phyloP scores from a whole-genome alignment of 192 early-diverging fungal species.

The Podila minutissima region DNA sequence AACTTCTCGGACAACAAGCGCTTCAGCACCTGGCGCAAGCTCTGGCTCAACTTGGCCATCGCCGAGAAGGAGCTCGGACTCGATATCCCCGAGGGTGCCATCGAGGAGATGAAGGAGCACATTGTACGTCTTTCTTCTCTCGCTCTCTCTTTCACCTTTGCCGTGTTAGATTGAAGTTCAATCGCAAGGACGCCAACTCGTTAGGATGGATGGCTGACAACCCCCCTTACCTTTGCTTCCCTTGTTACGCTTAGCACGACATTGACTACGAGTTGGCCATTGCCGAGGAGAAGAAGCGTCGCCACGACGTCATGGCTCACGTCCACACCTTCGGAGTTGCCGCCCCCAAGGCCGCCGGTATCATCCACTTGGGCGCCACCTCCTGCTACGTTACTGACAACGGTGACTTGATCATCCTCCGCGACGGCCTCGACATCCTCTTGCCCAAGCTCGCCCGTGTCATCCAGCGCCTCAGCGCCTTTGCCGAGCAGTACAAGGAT shows the following conservation, averaged over 20 bases:
- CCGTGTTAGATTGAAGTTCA: neutral
- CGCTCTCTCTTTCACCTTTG: neutral
- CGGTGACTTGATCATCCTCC: slow-evolving; percentile 97
- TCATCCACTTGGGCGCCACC: slow-evolving; percentile 98
- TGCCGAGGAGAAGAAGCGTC: slow-evolving; percentile 90
- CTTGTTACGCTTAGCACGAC: slow-evolving; percentile 52
- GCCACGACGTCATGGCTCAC: slow-evolving; percentile 99
- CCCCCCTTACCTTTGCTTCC: neutral
- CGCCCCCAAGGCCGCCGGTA: slow-evolving; percentile 87
- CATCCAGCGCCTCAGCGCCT: slow-evolving; percentile 80
- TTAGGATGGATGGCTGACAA: neutral
- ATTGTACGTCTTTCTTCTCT: slow-evolving; percentile 49
- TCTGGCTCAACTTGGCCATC: slow-evolving; percentile 94
- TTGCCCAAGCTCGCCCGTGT: slow-evolving; percentile 88
- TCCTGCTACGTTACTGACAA: slow-evolving; percentile 99
- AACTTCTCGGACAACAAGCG: slow-evolving; percentile 98
- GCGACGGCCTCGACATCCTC: slow-evolving; percentile 93
- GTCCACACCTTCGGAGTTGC: slow-evolving; percentile 94
- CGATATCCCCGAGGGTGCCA: slow-evolving; percentile 83
- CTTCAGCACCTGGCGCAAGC: slow-evolving; percentile 93
- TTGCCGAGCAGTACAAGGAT: slow-evolving; percentile 83
- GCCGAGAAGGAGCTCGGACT: slow-evolving; percentile 95
- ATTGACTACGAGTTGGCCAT: slow-evolving; percentile 93
- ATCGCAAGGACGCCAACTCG: neutral
- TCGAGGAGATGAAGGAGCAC: slow-evolving; percentile 91